These are phyloP conservation scores for Colletotrichum tropicale DNA, from an alignment of 2,329 filamentous ascomycete species.

Conservation along the genomic window DNA sequence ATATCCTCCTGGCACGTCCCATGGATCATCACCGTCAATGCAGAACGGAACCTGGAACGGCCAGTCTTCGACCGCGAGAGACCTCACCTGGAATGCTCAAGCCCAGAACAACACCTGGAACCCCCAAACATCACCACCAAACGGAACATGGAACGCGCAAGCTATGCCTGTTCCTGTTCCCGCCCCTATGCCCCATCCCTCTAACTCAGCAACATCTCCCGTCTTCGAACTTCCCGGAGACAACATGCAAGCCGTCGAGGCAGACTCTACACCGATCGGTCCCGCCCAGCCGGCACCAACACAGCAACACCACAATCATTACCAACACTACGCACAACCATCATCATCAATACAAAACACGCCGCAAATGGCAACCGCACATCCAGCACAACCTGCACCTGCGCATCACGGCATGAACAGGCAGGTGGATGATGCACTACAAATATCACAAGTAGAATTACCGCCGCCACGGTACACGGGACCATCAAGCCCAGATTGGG, in stretches of 20 bases:
- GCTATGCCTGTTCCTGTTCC: background rate
- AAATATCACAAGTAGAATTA: slow-evolving; percentile 18
- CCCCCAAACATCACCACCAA: background rate
- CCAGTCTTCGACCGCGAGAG: background rate
- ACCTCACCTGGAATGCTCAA: background rate
- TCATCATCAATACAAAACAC: slow-evolving; percentile 13
- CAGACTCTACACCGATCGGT: slow-evolving; percentile 14
- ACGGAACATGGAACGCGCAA: slow-evolving; percentile 1
- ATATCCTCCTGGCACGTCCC: background rate
- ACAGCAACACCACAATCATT: background rate
- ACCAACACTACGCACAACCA: background rate
- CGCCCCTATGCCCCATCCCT: background rate
- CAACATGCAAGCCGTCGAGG: slow-evolving; percentile 7
- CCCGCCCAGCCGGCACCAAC: background rate
- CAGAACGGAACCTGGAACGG: background rate
- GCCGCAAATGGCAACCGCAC: background rate
- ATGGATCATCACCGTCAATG: background rate
- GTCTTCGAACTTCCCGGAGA: slow-evolving; percentile 18
- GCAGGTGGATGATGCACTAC: slow-evolving; percentile 12
- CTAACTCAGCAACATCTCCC: background rate
- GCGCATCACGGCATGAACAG: slow-evolving; percentile 4
- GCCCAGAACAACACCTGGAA: background rate
- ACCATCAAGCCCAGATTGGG: slow-evolving; percentile 3
- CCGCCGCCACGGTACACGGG: slow-evolving; percentile 13
- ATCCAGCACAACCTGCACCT: background rate